Evolutionary conservation across 179 eudicot species (phyloP), one percentile per base, ranked within the genome.

Genomic region (Beta corolliflora): DNA sequence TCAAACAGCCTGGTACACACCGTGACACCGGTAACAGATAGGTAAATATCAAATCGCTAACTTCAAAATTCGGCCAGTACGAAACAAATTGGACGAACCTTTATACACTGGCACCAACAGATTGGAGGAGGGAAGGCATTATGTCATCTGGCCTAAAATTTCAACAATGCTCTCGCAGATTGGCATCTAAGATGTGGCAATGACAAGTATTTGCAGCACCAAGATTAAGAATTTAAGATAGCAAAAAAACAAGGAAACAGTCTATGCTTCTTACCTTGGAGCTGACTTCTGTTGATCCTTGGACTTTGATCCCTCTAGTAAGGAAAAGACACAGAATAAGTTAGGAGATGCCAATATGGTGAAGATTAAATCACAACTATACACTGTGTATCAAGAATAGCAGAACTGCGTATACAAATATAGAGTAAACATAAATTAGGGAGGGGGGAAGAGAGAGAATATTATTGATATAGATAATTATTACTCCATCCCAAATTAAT

Each of bases 271-370:
- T 71, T 87, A 91, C 96, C 97, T 86, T 58, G 91, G 87, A 53
- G 89, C 87, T 80, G 92, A 84, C 77, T 88, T 83, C 72, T 85
- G 87, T 76, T 54, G 89, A 11, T 83, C 84, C 84, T 82, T 88
- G 18, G 86, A 76, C 63, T 81, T 89, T 52, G 88, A 83, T 76
- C 78, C 85, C 78, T 84, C 94, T 93, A 89, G 88, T 79, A 78
- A n/a, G 77, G 73, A 78, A 53, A 74, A 80, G 14, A 72, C 61
- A 58, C 46, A 1, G 23, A 25, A 73, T 44, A 54, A 7, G 67
- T 71, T 31, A 77, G n/a, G 31, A 74, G 54, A 63, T 15, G 48
- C 7, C 44, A 56, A 75, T 0, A 45, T 55, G 15, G 71, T 72
- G 76, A 52, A 13, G 9, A 73, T 9, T 10, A 64, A 25, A 63